phyloP scores from a whole-genome alignment of 116 monocot species.

The Iris pallida region DNA sequence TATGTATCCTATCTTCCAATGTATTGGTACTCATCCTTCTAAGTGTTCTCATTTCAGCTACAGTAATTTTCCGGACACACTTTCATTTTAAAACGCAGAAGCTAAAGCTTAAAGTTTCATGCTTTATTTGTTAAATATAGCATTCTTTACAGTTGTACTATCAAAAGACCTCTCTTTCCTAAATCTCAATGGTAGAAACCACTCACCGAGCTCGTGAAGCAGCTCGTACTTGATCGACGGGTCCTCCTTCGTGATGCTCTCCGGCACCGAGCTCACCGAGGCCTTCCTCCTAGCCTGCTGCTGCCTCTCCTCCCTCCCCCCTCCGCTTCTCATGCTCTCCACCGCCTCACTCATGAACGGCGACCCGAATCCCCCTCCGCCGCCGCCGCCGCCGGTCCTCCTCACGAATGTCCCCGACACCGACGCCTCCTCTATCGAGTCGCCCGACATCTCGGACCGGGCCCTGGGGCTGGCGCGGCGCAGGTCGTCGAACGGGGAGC shows the following conservation, averaged over 20 bases:
- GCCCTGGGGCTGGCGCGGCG: conserved; percentile 30
- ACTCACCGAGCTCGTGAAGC: conserved; percentile 93
- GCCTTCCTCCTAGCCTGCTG: conserved; percentile 57
- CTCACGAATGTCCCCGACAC: conserved; percentile 41
- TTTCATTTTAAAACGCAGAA: no score
- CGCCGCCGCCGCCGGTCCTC: conserved; percentile 8
- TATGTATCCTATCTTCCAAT: no score
- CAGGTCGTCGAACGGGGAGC: conserved; percentile 36
- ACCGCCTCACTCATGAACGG: conserved; percentile 40
- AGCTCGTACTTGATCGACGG: conserved; percentile 94
- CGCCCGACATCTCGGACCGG: conserved; percentile 27
- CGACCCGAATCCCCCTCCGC: conserved; percentile 25
- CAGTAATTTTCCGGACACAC: no score
- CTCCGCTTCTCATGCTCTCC: conserved; percentile 24
- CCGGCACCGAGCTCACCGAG: conserved; percentile 90
- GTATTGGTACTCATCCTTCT: no score
- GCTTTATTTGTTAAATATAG: no score
- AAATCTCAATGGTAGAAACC: not conserved
- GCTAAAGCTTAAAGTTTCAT: no score
- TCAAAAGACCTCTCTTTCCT: no score
- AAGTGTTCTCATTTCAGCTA: no score
- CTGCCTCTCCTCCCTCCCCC: conserved; percentile 18
- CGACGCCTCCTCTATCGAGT: conserved; percentile 12
- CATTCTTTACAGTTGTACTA: no score
- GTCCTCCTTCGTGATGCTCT: conserved; percentile 77